phyloP scores from a whole-genome alignment of 2,329 filamentous ascomycete genomes.

The Neopestalotiopsis sp. region DNA sequence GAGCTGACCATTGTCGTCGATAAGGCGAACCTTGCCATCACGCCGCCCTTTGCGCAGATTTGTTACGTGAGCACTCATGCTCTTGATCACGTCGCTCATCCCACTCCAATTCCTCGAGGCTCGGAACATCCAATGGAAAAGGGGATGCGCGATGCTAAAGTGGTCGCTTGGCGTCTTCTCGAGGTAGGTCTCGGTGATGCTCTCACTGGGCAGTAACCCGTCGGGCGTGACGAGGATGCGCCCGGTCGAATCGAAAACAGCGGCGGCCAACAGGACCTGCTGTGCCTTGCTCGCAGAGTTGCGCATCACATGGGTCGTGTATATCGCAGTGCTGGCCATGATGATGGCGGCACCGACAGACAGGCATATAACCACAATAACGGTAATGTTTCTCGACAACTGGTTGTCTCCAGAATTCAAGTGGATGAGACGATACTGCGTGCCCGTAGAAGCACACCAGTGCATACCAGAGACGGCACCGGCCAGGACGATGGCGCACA shows the following conservation, averaged over 20 bases:
- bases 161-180: slow-evolving; percentile 74
- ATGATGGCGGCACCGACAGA: slow-evolving; percentile 66
- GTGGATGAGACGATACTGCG: slow-evolving; percentile 65
- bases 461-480: slow-evolving; percentile 85
- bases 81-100: slow-evolving; percentile 70
- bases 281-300: slow-evolving; percentile 64
- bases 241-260: slow-evolving; percentile 71
- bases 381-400: slow-evolving; percentile 66
- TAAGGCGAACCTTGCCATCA: slow-evolving; percentile 49
- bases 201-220: slow-evolving; percentile 72
- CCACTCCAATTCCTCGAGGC: slow-evolving; percentile 79
- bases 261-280: slow-evolving; percentile 64
- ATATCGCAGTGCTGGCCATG: slow-evolving; percentile 60
- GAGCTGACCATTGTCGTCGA: slow-evolving; percentile 59
- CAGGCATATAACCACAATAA: slow-evolving; percentile 75
- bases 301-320: slow-evolving; percentile 58
- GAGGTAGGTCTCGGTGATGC: slow-evolving; percentile 80
- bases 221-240: slow-evolving; percentile 73
- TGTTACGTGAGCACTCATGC: slow-evolving; percentile 76
- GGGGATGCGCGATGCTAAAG: slow-evolving; percentile 76
- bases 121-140: slow-evolving; percentile 88
- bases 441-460: slow-evolving; percentile 79
- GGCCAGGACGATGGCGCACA: slow-evolving; percentile 72
- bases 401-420: slow-evolving; percentile 46
- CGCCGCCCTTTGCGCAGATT: slow-evolving; percentile 47